A percentile compares a stretch with the other conserved stretches of the same genome.
These are phyloP conservation scores for Chenopodium berlandieri DNA, from an alignment of 148 eudicot species.

Conservation along the genomic window DNA sequence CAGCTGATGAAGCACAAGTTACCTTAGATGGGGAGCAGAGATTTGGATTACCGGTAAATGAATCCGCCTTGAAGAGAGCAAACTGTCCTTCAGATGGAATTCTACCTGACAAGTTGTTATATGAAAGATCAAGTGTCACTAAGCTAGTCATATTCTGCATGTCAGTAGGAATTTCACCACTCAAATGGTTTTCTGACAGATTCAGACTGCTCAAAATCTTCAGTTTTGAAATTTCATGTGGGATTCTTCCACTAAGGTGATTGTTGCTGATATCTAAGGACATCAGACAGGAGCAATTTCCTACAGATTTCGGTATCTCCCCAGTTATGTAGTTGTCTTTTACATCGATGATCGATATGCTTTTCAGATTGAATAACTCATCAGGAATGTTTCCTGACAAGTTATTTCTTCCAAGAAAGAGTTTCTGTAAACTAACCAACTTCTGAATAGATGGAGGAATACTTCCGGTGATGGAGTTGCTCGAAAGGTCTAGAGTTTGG, in stretches of 20 bases:
- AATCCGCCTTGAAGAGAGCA: conserved; percentile 20
- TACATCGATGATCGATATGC: conserved; percentile 28
- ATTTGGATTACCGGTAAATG: conserved; percentile 41
- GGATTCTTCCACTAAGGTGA: conserved; percentile 39
- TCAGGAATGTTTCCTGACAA: conserved; percentile 46
- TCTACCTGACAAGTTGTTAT: conserved; percentile 47
- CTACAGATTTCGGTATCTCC: conserved; percentile 41
- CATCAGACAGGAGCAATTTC: conserved; percentile 29
- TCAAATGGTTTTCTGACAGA: conserved; percentile 44
- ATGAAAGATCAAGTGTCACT: conserved; percentile 46
- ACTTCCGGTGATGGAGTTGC: conserved; percentile 44
- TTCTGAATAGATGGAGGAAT: conserved; percentile 44
- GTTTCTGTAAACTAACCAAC: conserved; percentile 26
- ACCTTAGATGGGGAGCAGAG: conserved; percentile 36
- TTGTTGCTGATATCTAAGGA: conserved; percentile 53
- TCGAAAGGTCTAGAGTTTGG: conserved; percentile 32
- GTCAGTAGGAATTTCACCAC: conserved; percentile 43
- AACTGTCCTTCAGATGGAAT: conserved; percentile 42
- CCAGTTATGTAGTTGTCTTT: conserved; percentile 46
- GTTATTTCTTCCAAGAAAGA: conserved; percentile 35
- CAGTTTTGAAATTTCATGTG: conserved; percentile 31
- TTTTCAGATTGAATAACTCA: conserved; percentile 36
- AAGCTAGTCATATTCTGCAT: conserved; percentile 46
- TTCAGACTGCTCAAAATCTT: conserved; percentile 35
- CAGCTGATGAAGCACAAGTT: neutral